These are phyloP conservation scores for Gossypium thurberi DNA, from an alignment of 345 rosid species.

Conservation along the genomic window DNA sequence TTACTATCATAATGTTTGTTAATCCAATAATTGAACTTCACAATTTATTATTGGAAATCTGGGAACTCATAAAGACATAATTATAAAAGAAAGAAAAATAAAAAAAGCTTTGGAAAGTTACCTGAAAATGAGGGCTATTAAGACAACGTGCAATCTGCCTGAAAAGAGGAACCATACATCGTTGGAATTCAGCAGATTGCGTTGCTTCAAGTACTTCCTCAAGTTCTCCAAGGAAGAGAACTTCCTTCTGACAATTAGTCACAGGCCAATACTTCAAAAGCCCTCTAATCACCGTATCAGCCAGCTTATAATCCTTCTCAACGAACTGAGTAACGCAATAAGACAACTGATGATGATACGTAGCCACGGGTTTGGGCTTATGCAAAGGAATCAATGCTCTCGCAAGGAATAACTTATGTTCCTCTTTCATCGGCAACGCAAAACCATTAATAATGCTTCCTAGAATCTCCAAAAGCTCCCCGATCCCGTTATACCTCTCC, in stretches of 20 bases:
- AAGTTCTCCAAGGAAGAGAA: constrained; percentile 46
- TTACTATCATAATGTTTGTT: neutral
- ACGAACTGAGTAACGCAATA: constrained; percentile 53
- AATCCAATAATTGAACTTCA: too few species aligned
- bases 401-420: constrained; percentile 26
- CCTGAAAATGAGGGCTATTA: constrained; percentile 89
- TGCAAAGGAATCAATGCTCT: constrained; percentile 85
- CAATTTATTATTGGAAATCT: too few species aligned
- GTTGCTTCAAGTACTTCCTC: constrained; percentile 62
- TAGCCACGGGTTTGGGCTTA: constrained; percentile 59
- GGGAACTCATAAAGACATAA: too few species aligned
- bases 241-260: constrained; percentile 78
- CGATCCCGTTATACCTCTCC: constrained; percentile 76
- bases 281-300: constrained; percentile 73
- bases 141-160: constrained; percentile 78
- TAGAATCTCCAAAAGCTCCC: constrained; percentile 75
- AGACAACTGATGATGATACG: constrained; percentile 78
- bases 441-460: constrained; percentile 34
- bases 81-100: too few species aligned
- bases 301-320: constrained; percentile 42
- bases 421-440: too few species aligned
- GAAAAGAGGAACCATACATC: constrained; percentile 78
- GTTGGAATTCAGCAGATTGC: constrained; percentile 75
- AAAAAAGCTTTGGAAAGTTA: constrained; percentile 2
- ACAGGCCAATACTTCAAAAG: constrained; percentile 85